Conservation (phyloP, 495 filamentous ascomycete genomes). For the Aspergillus olivimuriae region DNA sequence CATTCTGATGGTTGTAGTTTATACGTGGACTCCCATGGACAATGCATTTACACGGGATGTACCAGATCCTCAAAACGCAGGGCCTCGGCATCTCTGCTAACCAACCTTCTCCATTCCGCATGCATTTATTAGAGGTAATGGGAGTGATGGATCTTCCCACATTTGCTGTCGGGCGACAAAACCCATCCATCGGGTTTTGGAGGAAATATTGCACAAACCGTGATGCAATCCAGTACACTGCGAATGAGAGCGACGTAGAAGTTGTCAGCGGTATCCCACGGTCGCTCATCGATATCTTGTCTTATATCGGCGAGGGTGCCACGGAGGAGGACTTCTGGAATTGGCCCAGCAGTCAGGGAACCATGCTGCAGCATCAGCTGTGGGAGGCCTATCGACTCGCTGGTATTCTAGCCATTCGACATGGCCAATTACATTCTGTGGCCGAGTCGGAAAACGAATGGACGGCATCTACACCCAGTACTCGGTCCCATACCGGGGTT, state of each 20-base stretch:
- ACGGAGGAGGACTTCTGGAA: constrained; percentile 31
- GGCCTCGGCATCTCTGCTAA: constrained; percentile 4
- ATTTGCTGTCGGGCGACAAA: constrained; percentile 25
- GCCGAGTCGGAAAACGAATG: background rate
- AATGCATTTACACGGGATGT: constrained; percentile 34
- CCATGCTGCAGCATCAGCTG: constrained; percentile 25
- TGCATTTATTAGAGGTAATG: constrained; percentile 32
- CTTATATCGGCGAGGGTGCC: constrained; percentile 18
- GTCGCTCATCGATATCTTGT: constrained; percentile 26
- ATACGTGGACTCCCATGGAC: constrained; percentile 33
- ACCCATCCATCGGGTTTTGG: constrained; percentile 26
- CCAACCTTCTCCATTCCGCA: constrained; percentile 14
- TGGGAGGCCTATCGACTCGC: constrained; percentile 32
- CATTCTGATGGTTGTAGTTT: constrained; percentile 11
- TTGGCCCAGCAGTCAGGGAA: constrained; percentile 27
- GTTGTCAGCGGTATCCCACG: constrained; percentile 29
- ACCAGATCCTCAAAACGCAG: constrained; percentile 25
- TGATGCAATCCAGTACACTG: constrained; percentile 13
- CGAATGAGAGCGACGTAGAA: constrained; percentile 13
- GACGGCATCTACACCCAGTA: background rate
- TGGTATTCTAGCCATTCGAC: constrained; percentile 20
- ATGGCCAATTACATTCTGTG: background rate
- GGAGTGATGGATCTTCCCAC: constrained; percentile 31
- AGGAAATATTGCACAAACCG: constrained; percentile 7
- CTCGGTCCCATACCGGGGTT: too few species aligned